phyloP scores from a whole-genome alignment of 78 protist species.

The Dictyostelium citrinum region DNA sequence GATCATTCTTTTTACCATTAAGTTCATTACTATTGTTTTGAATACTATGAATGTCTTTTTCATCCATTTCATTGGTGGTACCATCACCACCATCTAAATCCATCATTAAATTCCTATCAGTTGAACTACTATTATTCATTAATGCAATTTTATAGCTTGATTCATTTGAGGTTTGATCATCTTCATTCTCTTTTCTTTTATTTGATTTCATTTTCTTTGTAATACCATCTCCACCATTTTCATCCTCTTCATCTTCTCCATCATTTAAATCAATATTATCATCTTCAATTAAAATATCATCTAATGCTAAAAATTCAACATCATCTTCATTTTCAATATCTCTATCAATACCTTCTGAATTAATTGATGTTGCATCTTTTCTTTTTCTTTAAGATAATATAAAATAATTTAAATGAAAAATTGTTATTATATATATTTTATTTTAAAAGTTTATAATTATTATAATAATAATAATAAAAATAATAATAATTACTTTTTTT shows the following conservation, averaged over 20 bases:
- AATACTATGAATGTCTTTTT: neutral
- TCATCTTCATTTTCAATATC: slow-evolving; percentile 32
- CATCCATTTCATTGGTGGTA: neutral
- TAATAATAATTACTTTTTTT: slow-evolving; percentile 17
- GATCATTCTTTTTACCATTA: neutral
- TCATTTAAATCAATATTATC: slow-evolving; percentile 51
- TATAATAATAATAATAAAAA: too few species aligned
- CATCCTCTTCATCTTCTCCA: slow-evolving; percentile 24
- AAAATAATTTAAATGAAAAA: neutral
- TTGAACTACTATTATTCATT: neutral
- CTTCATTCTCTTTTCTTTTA: neutral
- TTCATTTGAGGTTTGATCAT: neutral
- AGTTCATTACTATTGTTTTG: neutral
- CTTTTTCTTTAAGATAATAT: neutral
- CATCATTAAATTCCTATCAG: neutral
- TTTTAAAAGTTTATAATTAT: neutral
- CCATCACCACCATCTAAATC: neutral
- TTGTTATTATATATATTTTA: neutral
- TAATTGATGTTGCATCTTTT: slow-evolving; percentile 42
- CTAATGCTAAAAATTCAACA: slow-evolving; percentile 57
- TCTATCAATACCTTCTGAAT: slow-evolving; percentile 36
- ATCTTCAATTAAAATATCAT: slow-evolving; percentile 26
- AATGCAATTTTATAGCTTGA: neutral
- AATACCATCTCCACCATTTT: neutral
- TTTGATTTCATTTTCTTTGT: neutral